A percentile compares a stretch with the other conserved stretches of the same genome.
Conservation (phyloP, 2,329 filamentous ascomycete species). For the Ophiognomonia clavigignenti-juglandacearum region DNA sequence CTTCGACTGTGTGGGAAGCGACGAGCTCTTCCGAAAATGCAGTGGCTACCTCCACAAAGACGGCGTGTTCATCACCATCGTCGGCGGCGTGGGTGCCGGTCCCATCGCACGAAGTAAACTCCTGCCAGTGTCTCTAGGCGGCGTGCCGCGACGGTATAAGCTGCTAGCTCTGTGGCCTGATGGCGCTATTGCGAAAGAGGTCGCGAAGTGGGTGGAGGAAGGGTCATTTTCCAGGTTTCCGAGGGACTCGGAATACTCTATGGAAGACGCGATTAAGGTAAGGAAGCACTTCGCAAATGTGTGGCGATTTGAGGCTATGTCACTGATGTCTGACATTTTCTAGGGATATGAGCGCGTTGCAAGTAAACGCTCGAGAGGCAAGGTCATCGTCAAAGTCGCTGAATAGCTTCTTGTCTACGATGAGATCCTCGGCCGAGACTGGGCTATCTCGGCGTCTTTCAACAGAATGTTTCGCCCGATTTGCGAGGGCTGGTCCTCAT, state of each 20-base stretch:
- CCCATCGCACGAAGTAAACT: constrained; percentile 28
- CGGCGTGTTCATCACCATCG: constrained; percentile 31
- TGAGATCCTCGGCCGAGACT: too few relatives aligned
- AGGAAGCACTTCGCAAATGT: neutral
- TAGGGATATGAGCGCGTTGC: constrained; percentile 21
- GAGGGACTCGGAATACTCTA: constrained; percentile 26
- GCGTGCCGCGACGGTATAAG: constrained; percentile 25
- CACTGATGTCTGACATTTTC: neutral
- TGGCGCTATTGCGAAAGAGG: constrained; percentile 22
- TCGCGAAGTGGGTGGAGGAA: constrained; percentile 22
- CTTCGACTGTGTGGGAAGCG: constrained; percentile 45
- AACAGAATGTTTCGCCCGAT: too few relatives aligned
- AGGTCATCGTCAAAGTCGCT: constrained; percentile 25
- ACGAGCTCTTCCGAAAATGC: constrained; percentile 38
- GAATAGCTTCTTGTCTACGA: too few relatives aligned
- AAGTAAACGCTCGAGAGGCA: constrained; percentile 26
- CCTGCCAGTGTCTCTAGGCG: constrained; percentile 26
- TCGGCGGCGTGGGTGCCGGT: constrained; percentile 26
- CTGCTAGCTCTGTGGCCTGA: constrained; percentile 25
- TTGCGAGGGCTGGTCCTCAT: too few relatives aligned
- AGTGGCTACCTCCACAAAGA: constrained; percentile 32
- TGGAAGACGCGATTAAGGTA: constrained; percentile 26
- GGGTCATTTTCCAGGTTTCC: constrained; percentile 23
- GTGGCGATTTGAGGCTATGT: neutral
- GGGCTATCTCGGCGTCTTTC: too few relatives aligned